These are phyloP conservation scores for Scutellaria baicalensis DNA, from an alignment of 257 asterid species.

Conservation along the genomic window DNA sequence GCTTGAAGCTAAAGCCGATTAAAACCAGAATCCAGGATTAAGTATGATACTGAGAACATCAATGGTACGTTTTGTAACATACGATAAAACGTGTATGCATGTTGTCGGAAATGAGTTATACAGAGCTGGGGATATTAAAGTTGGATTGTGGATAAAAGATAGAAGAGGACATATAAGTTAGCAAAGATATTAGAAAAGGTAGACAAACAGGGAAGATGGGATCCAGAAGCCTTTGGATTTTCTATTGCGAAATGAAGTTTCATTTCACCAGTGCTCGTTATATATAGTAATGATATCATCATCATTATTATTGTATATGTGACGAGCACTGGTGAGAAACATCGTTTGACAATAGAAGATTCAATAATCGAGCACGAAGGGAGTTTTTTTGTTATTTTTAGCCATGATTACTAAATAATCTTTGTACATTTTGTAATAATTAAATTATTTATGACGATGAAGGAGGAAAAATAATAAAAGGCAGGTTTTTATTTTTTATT, in stretches of 20 bases:
- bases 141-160: too few species aligned
- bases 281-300: too few species aligned
- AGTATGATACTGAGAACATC: not conserved
- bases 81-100: constrained; percentile 1
- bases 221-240: not conserved
- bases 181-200: not conserved
- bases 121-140: too few species aligned
- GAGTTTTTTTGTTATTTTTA: not conserved
- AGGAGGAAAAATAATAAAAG: constrained; percentile 6
- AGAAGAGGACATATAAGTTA: too few species aligned
- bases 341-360: not conserved
- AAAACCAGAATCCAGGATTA: constrained; percentile 42
- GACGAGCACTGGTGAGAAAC: not conserved
- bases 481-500: not conserved
- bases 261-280: not conserved
- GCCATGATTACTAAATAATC: not conserved
- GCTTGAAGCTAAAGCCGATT: constrained; percentile 52
- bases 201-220: not conserved
- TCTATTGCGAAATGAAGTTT: not conserved
- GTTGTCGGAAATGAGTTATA: not conserved
- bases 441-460: not conserved
- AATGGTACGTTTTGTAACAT: constrained; percentile 18
- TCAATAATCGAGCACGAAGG: not conserved
- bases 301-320: not conserved
- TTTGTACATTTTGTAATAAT: constrained; percentile 9